Conservation (phyloP, 805 yeast genomes). For the Candida xyloterini region DNA sequence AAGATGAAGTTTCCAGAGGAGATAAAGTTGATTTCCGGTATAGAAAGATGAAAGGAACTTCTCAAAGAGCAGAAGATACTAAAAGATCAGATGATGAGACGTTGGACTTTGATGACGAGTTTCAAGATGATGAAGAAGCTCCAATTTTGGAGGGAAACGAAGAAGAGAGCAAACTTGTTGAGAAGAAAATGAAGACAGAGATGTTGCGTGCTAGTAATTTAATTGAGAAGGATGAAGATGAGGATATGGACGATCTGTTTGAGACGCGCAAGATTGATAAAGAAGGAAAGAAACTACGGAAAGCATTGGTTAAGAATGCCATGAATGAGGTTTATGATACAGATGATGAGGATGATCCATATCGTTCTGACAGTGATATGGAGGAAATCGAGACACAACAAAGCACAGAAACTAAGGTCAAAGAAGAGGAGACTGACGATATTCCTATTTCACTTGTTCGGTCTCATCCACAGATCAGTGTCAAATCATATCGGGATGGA, state of each 20-base stretch:
- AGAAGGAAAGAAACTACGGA: conserved; percentile 83
- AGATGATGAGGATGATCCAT: conserved; percentile 75
- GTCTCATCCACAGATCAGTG: conserved; percentile 31
- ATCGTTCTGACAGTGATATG: conserved; percentile 65
- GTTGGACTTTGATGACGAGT: conserved; percentile 92
- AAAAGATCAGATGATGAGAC: conserved; percentile 79
- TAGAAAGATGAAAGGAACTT: conserved; percentile 42
- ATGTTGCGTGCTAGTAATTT: conserved; percentile 80
- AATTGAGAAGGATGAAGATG: conserved; percentile 59
- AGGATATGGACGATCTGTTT: conserved; percentile 67
- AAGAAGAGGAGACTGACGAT: conserved; percentile 37
- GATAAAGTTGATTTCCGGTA: conserved; percentile 51
- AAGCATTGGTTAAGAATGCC: conserved; percentile 81
- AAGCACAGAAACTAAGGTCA: conserved; percentile 30
- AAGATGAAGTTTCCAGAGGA: conserved; percentile 55
- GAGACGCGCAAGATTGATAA: conserved; percentile 74
- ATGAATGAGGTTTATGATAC: conserved; percentile 85
- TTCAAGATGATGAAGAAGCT: conserved; percentile 98
- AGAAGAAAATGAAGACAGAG: conserved; percentile 76
- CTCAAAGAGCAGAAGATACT: conserved; percentile 29
- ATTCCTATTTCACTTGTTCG: conserved; percentile 9
- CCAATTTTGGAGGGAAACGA: conserved; percentile 96
- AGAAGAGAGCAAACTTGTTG: conserved; percentile 89
- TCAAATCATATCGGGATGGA: conserved; percentile 46
- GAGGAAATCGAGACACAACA: conserved; percentile 50